Conservation (phyloP, 495 filamentous ascomycete species). For the Articulospora tetracladia region DNA sequence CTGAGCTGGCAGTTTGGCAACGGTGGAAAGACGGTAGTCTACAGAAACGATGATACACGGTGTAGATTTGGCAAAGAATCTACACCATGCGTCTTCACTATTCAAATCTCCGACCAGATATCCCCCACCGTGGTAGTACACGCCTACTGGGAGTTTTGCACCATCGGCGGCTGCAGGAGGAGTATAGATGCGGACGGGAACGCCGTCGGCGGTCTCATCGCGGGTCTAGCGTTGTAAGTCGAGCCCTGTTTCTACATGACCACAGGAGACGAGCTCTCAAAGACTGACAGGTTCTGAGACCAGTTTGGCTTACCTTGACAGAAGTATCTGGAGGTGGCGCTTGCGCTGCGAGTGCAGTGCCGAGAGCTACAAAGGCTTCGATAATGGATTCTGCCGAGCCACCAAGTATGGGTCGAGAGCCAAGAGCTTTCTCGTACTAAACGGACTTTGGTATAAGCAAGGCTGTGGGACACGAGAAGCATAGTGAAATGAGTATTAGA, state of each 20-base stretch:
- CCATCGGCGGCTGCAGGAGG: not conserved
- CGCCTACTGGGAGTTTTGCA: constrained; percentile 15
- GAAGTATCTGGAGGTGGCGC: constrained; percentile 9
- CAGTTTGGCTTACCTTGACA: not conserved
- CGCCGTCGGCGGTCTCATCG: constrained; percentile 7
- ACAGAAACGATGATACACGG: constrained; percentile 27
- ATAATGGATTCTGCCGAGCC: constrained; percentile 8
- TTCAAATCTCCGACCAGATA: constrained; percentile 25
- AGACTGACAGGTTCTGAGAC: too few relatives aligned
- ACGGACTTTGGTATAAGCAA: not conserved
- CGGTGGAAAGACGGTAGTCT: constrained; percentile 28
- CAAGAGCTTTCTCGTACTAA: constrained; percentile 10
- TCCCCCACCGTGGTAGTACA: constrained; percentile 26
- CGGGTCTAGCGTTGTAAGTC: not conserved
- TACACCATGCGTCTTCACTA: constrained; percentile 27
- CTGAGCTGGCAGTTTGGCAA: constrained; percentile 26
- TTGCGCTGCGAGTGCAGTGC: constrained; percentile 4
- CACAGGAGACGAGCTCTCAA: too few relatives aligned
- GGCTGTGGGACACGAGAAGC: not conserved
- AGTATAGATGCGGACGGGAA: constrained; percentile 11
- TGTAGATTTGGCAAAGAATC: constrained; percentile 20
- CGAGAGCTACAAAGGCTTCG: constrained; percentile 7
- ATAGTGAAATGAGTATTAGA: not conserved
- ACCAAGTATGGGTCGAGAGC: not conserved
- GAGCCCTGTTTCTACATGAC: too few relatives aligned